Base-by-base conservation (phyloP, 2,329 filamentous ascomycete genomes). In the Stagonosporopsis cucurbitacearum region DNA sequence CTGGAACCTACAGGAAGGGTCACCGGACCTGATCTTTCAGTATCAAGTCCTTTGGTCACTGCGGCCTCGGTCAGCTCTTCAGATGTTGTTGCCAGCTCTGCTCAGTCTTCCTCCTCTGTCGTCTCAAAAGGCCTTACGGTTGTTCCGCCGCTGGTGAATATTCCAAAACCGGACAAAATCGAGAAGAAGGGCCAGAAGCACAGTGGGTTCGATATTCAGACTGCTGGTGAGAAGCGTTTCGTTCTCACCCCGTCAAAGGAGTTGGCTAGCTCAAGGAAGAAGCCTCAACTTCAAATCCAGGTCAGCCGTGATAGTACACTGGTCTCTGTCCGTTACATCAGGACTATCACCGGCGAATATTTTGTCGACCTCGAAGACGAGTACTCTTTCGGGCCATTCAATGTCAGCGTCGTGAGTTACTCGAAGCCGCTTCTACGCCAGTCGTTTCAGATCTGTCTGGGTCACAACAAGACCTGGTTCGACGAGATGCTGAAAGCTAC, bases 201-300 rank as follows among this genome's bases (percentile, higher is more conserved):
- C 3, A 75, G 77, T 35, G 68, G 71, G 11, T 85, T 84, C 64
- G 79, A 82, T 54, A 74, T 85, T n/a, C 78, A 83, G 56, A 76
- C 80, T n/a, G 77, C 84, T 58, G 82, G 81, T 5, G 80, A 84
- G 57, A 78, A 79, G 43, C 81, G 84, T 62, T 79, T 85, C 51
- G 69, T 83, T 39, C 75, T 86, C 45, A 80, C 79, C 39, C 79
- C 82, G 8, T 81, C 82, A 7, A 73, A 74, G 28, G 74, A 74
- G 22, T 73, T 81, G 52, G 61, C 70, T 4, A 70, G 70, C 33
- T 68, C 74, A 44, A 68, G 64, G 36, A 80, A 77, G 61, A 82
- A 78, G 62, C 75, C 76, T 13, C 78, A 77, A 25, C 78, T 86
- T 50, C 75, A 78, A 46, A 79, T 86, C 33, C 76, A 77, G 42